These are phyloP conservation scores for Fonsecaea multimorphosa DNA, from an alignment of 2,329 filamentous ascomycete genomes.

Conservation along the genomic window DNA sequence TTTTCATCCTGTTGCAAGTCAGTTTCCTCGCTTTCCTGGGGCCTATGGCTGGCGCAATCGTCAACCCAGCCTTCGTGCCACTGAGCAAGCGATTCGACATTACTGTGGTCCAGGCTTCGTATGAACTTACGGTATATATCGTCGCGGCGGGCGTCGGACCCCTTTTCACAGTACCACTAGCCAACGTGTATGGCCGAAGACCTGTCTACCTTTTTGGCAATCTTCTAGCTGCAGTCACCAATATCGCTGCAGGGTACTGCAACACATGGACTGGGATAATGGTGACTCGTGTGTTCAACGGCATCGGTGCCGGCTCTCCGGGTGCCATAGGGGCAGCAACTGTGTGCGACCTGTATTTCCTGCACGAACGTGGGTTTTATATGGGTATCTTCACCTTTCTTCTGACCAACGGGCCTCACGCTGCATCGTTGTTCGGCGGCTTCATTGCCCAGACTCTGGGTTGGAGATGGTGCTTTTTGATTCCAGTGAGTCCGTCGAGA, in stretches of 20 bases:
- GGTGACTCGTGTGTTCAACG: conserved; percentile 32
- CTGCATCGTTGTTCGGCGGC: conserved; percentile 38
- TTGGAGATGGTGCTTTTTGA: conserved; percentile 37
- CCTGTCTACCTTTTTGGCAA: conserved; percentile 35
- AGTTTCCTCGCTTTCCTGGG: conserved; percentile 44
- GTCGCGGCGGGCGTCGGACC: conserved; percentile 46
- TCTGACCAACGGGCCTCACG: conserved; percentile 41
- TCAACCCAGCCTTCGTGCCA: conserved; percentile 45
- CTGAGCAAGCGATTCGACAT: conserved; percentile 43
- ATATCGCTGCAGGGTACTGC: conserved; percentile 33
- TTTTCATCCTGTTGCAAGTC: conserved; percentile 42
- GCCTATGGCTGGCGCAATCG: conserved; percentile 41
- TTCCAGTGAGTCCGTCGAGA: conserved; percentile 24
- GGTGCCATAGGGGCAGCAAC: conserved; percentile 62
- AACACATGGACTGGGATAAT: conserved; percentile 34
- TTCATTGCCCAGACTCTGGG: conserved; percentile 38
- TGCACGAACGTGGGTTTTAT: conserved; percentile 35
- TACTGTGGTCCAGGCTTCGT: conserved; percentile 43
- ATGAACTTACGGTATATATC: conserved; percentile 46
- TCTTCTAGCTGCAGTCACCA: conserved; percentile 31
- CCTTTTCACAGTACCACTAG: conserved; percentile 34
- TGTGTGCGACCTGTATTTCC: conserved; percentile 69
- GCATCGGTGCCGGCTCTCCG: conserved; percentile 44
- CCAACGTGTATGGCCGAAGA: conserved; percentile 35
- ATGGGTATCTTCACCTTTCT: conserved; percentile 35